These are phyloP conservation scores for Apiospora rasikravindrae DNA, from an alignment of 2,329 filamentous ascomycete genomes.

Conservation along the genomic window DNA sequence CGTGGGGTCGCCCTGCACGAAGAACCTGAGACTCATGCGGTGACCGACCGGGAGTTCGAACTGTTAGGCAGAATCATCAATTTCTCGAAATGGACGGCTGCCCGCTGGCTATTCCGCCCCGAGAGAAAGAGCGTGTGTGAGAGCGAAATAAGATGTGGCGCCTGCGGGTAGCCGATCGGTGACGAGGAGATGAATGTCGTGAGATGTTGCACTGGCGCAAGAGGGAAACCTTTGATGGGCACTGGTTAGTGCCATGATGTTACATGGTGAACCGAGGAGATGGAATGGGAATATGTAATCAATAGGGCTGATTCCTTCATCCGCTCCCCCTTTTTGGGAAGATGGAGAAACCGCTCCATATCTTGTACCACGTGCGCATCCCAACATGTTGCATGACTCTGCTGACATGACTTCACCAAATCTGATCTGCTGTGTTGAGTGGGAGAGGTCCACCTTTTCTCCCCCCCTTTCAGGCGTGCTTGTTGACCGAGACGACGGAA, in stretches of 20 bases:
- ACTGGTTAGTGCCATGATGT: neutral
- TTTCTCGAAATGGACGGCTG: neutral
- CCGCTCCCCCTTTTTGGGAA: too few species aligned
- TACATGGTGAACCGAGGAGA: neutral
- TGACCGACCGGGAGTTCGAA: constrained; percentile 6
- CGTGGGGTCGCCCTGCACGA: constrained; percentile 7
- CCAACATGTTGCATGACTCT: neutral
- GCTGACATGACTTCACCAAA: neutral
- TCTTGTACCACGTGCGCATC: neutral
- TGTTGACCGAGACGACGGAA: neutral
- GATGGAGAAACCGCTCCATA: too few species aligned
- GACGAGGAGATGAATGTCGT: neutral
- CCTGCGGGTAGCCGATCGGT: constrained; percentile 12
- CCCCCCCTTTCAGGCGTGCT: neutral
- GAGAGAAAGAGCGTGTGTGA: neutral
- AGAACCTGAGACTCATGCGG: constrained; percentile 3
- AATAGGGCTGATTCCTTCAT: neutral
- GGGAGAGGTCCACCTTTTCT: neutral
- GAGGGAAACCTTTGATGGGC: neutral
- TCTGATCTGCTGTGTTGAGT: neutral
- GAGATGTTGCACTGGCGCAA: neutral
- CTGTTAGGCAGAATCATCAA: neutral
- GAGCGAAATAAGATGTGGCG: constrained; percentile 14
- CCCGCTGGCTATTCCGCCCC: neutral
- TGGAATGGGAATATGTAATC: neutral